Conservation (phyloP, 2,329 filamentous ascomycete genomes). For the Didymella lethalis region DNA sequence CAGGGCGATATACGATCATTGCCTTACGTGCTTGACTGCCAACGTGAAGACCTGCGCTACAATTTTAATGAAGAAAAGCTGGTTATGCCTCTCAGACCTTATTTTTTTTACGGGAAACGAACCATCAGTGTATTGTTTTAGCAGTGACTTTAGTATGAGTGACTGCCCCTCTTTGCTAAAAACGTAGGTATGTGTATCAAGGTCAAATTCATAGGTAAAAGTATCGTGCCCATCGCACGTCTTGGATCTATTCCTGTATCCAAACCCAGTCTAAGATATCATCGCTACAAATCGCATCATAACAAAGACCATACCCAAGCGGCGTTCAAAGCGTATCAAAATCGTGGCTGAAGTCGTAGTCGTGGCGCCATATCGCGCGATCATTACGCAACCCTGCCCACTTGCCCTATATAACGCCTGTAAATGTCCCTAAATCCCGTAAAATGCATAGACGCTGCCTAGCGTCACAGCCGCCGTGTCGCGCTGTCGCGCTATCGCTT, state of each 20-base stretch:
- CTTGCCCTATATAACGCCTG: slow-evolving; percentile 19
- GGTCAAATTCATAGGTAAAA: not conserved
- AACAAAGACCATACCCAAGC: slow-evolving; percentile 2
- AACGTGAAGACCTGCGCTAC: too few species aligned
- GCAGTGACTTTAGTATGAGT: not conserved
- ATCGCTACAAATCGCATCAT: slow-evolving; percentile 22
- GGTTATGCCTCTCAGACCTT: too few species aligned
- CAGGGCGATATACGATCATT: too few species aligned
- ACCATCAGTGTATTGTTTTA: too few species aligned
- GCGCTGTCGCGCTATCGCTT: slow-evolving; percentile 1
- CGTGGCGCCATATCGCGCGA: slow-evolving; percentile 22
- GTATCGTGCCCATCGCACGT: slow-evolving; percentile 13
- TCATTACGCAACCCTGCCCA: slow-evolving; percentile 20
- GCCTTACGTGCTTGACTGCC: too few species aligned
- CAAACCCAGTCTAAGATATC: slow-evolving; percentile 19
- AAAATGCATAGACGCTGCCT: not conserved
- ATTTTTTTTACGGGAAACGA: too few species aligned
- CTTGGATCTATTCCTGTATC: slow-evolving; percentile 19
- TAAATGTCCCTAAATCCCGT: not conserved
- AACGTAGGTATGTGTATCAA: not conserved
- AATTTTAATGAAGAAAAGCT: too few species aligned
- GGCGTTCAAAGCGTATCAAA: slow-evolving; percentile 16
- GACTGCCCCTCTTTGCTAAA: not conserved
- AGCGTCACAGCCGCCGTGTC: not conserved
- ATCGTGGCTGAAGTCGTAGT: slow-evolving; percentile 20